Percentiles rank a stretch among this genome's conserved stretches.
These are phyloP conservation scores for Ganoderma multipileum DNA, from an alignment of 1,284 basidiomycete species.

Conservation along the genomic window DNA sequence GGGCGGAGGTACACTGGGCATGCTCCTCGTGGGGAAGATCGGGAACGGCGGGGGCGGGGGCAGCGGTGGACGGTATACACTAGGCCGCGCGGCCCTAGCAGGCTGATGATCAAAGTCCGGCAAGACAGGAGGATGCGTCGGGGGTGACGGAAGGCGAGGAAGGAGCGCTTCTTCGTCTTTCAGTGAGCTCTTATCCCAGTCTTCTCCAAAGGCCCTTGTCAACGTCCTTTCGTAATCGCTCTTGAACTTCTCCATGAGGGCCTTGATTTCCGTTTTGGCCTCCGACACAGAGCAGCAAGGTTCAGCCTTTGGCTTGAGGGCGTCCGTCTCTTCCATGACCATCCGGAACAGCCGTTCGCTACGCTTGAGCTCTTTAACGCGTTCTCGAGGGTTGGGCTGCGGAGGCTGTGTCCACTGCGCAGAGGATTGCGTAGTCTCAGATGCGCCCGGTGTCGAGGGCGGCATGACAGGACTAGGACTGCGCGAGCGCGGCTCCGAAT, in stretches of 20 bases:
- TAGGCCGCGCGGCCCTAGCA: neutral
- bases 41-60: slow-evolving; percentile 9
- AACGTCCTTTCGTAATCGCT: slow-evolving; percentile 61
- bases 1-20: slow-evolving; percentile 2
- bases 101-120: neutral
- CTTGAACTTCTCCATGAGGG: slow-evolving; percentile 65
- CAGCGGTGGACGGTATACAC: slow-evolving; percentile 1
- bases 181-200: slow-evolving; percentile 23
- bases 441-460: slow-evolving; percentile 12
- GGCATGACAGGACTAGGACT: slow-evolving; percentile 5
- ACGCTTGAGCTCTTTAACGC: neutral
- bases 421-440: neutral
- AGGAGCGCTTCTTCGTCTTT: slow-evolving; percentile 8
- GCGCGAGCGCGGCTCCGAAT: slow-evolving; percentile 4
- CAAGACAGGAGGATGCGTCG: slow-evolving; percentile 14
- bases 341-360: neutral
- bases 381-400: neutral
- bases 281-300: slow-evolving; percentile 60
- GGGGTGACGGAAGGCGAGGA: slow-evolving; percentile 19
- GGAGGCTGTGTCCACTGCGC: neutral
- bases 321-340: neutral
- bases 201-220: slow-evolving; percentile 51
- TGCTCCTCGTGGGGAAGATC: neutral
- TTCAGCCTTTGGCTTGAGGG: neutral
- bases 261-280: slow-evolving; percentile 51